phyloP scores from a whole-genome alignment of 441 rosid genomes.

The Adansonia madagascariensis region DNA sequence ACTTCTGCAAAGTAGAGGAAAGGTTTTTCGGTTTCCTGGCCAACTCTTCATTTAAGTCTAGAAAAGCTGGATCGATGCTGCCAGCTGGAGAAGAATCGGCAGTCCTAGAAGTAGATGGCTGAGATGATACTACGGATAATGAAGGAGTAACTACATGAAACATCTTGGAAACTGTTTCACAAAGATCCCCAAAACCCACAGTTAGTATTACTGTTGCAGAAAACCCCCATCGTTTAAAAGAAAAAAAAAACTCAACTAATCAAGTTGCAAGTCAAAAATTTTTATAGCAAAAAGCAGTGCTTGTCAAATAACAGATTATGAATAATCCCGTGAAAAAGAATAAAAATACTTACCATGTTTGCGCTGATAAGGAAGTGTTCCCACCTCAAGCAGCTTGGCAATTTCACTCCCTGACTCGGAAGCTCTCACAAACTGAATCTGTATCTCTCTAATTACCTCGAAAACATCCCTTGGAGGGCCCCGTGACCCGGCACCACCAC shows the following conservation, averaged over 20 bases:
- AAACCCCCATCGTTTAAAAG: neutral
- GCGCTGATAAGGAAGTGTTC: constrained; percentile 74
- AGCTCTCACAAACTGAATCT: constrained; percentile 73
- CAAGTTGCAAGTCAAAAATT: neutral
- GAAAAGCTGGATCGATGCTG: constrained; percentile 43
- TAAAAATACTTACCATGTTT: constrained; percentile 59
- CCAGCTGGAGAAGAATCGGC: constrained; percentile 50
- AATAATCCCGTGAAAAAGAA: neutral
- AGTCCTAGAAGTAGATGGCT: constrained; percentile 58
- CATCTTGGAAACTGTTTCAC: constrained; percentile 64
- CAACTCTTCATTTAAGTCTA: constrained; percentile 72
- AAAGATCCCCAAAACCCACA: constrained; percentile 26
- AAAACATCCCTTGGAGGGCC: constrained; percentile 47
- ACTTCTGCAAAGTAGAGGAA: constrained; percentile 84
- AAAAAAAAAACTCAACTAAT: constrained; percentile 10
- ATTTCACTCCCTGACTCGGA: constrained; percentile 80
- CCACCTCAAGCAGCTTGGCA: constrained; percentile 81
- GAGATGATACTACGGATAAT: constrained; percentile 51
- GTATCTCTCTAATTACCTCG: constrained; percentile 72
- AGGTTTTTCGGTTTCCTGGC: constrained; percentile 71
- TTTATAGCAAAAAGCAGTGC: neutral
- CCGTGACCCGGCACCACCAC: constrained; percentile 39
- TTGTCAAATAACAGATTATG: neutral
- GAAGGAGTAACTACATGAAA: constrained; percentile 65
- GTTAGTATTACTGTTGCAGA: constrained; percentile 15